phyloP scores from a whole-genome alignment of 352 stramenopile genomes.

The Globisporangium barbulae region DNA sequence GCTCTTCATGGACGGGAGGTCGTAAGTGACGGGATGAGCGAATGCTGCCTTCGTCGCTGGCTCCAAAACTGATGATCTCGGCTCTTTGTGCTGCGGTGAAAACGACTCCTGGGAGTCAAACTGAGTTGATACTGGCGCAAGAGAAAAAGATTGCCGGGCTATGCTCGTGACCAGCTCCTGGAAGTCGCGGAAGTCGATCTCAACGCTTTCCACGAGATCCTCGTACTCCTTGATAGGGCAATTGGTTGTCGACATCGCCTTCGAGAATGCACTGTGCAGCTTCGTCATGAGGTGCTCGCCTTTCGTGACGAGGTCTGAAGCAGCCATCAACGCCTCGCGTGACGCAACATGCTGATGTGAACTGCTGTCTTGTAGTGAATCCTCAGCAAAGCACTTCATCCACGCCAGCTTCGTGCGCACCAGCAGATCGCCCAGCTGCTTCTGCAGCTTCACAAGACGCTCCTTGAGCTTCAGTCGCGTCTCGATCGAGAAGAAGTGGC shows the following conservation, averaged over 20 bases:
- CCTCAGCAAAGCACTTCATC: slow-evolving; percentile 50
- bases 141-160: slow-evolving; percentile 11
- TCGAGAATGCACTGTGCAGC: slow-evolving; percentile 39
- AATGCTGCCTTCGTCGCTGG: neutral
- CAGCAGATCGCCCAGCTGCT: slow-evolving; percentile 34
- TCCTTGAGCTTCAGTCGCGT: slow-evolving; percentile 50
- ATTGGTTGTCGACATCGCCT: slow-evolving; percentile 26
- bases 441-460: slow-evolving; percentile 35
- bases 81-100: neutral
- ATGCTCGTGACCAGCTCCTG: slow-evolving; percentile 35
- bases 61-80: neutral
- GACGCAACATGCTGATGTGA: neutral
- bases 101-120: neutral
- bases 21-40: slow-evolving; percentile 24
- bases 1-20: slow-evolving; percentile 70
- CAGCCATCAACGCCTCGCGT: slow-evolving; percentile 1
- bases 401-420: slow-evolving; percentile 56
- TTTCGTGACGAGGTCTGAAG: slow-evolving; percentile 35
- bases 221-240: slow-evolving; percentile 42
- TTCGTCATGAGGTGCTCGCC: slow-evolving; percentile 37
- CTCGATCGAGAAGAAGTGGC: slow-evolving; percentile 59
- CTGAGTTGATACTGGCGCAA: slow-evolving; percentile 6
- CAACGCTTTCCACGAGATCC: slow-evolving; percentile 38
- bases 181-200: slow-evolving; percentile 34
- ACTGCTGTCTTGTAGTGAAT: neutral